Conservation (phyloP, 352 stramenopile species). For the Phytophthora chlamydospora region DNA sequence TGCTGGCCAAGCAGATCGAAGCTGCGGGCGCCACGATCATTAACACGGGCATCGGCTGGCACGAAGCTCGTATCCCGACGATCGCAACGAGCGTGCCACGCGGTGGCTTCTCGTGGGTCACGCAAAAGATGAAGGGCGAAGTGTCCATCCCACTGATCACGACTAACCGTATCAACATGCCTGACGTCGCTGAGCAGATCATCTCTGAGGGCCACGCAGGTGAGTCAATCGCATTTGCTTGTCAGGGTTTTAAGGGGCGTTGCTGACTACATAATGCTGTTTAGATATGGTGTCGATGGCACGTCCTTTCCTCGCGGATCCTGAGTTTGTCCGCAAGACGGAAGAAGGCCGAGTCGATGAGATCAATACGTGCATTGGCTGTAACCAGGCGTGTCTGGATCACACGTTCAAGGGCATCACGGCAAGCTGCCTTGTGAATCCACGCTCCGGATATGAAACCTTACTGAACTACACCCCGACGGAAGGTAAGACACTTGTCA, state of each 20-base stretch:
- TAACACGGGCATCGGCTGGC: conserved; percentile 99
- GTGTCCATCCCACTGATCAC: conserved; percentile 94
- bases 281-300: conserved; percentile 87
- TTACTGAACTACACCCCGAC: conserved; percentile 84
- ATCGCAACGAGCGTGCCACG: conserved; percentile 97
- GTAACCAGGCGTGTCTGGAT: conserved; percentile 96
- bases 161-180: conserved; percentile 98
- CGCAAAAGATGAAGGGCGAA: conserved; percentile 88
- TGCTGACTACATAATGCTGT: background rate
- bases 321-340: conserved; percentile 94
- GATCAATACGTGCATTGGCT: conserved; percentile 99
- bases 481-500: conserved; percentile 23
- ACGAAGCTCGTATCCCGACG: conserved; percentile 97
- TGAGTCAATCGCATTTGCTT: conserved; percentile 2
- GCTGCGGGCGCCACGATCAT: conserved; percentile 95
- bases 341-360: conserved; percentile 88
- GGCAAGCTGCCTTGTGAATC: conserved; percentile 97
- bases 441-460: conserved; percentile 94
- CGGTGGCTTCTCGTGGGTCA: conserved; percentile 95
- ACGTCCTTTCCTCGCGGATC: conserved; percentile 95
- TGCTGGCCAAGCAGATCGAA: conserved; percentile 92
- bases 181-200: conserved; percentile 90
- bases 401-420: conserved; percentile 96
- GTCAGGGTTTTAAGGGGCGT: background rate
- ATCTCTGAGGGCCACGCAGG: conserved; percentile 82